Evolutionary conservation across 139 green algal genomes (phyloP), one percentile per base, ranked within the genome.

Genomic region (Parachlorella kessleri): DNA sequence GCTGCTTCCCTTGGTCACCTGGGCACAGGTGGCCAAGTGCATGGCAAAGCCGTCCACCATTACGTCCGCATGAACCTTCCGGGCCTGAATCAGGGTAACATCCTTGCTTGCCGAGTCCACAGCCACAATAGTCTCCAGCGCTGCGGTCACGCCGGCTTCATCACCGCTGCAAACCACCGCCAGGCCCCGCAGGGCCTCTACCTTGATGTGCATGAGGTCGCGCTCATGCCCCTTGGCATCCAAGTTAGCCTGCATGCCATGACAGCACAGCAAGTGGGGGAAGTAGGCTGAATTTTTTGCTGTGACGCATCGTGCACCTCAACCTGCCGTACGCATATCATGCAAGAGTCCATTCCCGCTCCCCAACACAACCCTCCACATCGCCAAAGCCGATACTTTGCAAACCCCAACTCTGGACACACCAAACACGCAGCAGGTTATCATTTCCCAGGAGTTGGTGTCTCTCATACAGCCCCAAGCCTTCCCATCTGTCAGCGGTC

Each of bases 61-160:
- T 21, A 80, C 77, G 40, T 94, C 90, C 66, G 91, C 54, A 55
- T 87, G 88, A n/a, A 94, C 65, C 70, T 79, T 81, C 69, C 87
- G 76, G 7, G 87, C 28, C 40, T 87, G 80, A n/a, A 35, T 42
- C 63, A 86, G 65, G 3, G 63, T 59, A 28, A 92, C 81, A 3
- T 81, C 81, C 26, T 74, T 32, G 40, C 76, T 91, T 0, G 83
- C 55, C 0, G 86, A 82, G 53, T 93, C 89, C 9, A 89, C 73
- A 0, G 70, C 72, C 1, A 24, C 41, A 6, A 90, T 78, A 32
- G 79, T 59, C 10, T 67, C 59, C 2, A 76, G 24, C 3, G 77
- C 82, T 0, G 79, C 67, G 8, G 32, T 54, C n/a, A 73, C 40
- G n/a, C 42, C 72, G 10, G 72, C 80, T 6, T 75, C 36, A 6